Conservation (phyloP, 129 eudicot genomes). For the Deinandra increscens region DNA sequence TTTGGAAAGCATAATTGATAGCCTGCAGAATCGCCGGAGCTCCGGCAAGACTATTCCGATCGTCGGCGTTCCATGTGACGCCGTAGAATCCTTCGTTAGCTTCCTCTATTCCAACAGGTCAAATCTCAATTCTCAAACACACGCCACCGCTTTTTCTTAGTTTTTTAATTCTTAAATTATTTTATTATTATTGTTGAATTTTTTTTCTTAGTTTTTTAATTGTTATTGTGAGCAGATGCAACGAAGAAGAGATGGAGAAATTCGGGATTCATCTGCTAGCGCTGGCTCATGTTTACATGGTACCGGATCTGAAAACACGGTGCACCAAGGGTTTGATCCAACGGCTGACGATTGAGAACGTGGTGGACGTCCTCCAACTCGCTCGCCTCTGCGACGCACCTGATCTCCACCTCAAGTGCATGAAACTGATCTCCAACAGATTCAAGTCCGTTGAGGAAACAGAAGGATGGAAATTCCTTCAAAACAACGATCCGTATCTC, state of each 20-base stretch:
- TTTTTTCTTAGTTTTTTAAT: no score
- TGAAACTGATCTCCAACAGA: slow-evolving; percentile 55
- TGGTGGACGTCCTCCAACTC: slow-evolving; percentile 81
- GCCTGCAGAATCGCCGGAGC: slow-evolving; percentile 49
- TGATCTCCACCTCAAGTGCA: slow-evolving; percentile 58
- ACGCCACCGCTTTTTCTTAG: background rate
- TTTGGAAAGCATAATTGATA: slow-evolving; percentile 55
- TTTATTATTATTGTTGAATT: no score
- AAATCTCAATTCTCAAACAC: slow-evolving; percentile 31
- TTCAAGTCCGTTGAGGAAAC: slow-evolving; percentile 71
- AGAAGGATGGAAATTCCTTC: slow-evolving; percentile 91
- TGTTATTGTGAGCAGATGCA: slow-evolving; percentile 43
- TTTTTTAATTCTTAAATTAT: no score
- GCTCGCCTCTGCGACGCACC: slow-evolving; percentile 55
- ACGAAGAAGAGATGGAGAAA: slow-evolving; percentile 67
- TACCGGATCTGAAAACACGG: slow-evolving; percentile 64
- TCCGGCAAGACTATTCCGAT: slow-evolving; percentile 54
- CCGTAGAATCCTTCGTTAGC: slow-evolving; percentile 65
- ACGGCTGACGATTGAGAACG: slow-evolving; percentile 56
- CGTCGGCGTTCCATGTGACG: slow-evolving; percentile 83
- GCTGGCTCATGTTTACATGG: slow-evolving; percentile 73
- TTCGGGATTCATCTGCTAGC: slow-evolving; percentile 87
- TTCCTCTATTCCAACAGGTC: slow-evolving; percentile 60
- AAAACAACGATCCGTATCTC: slow-evolving; percentile 71
- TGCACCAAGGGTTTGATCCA: slow-evolving; percentile 67